Percentiles rank a stretch among this genome's conserved stretches.
Evolutionary conservation across 768 basidiomycete species (phyloP).

Genomic region (Lentinula sp.): DNA sequence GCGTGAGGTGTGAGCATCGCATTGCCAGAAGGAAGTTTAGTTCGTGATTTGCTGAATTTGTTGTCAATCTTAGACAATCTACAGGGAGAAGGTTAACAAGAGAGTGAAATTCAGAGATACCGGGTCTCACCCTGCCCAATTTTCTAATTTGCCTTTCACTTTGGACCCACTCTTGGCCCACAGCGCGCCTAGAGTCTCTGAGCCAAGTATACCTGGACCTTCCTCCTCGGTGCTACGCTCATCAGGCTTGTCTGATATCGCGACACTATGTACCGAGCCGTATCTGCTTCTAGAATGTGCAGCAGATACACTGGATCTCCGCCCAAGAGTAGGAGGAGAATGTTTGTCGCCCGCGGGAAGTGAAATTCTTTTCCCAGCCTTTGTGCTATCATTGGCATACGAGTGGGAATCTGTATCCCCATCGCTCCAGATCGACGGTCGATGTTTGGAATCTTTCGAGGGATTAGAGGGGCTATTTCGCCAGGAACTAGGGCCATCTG

Average conservation of each 20-base stretch:
- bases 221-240: conserved; percentile 14
- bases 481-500: conserved; percentile 1
- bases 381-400: neutral
- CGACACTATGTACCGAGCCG: neutral
- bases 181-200: conserved; percentile 12
- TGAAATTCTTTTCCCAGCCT: neutral
- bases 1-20: neutral
- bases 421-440: conserved; percentile 6
- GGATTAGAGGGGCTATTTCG: neutral
- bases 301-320: conserved; percentile 2
- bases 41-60: conserved; percentile 18
- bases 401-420: conserved; percentile 6
- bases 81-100: neutral
- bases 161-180: conserved; percentile 29
- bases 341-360: neutral
- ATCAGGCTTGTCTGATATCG: neutral
- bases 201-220: neutral
- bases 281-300: neutral
- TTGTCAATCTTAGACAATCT: conserved; percentile 9
- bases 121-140: conserved; percentile 39
- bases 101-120: neutral
- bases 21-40: neutral
- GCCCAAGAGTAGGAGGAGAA: neutral
- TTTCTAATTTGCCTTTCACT: conserved; percentile 41
- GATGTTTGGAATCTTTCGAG: neutral